Base-by-base conservation (phyloP, 2,329 filamentous ascomycete species). In the Sclerotinia spermophila region DNA sequence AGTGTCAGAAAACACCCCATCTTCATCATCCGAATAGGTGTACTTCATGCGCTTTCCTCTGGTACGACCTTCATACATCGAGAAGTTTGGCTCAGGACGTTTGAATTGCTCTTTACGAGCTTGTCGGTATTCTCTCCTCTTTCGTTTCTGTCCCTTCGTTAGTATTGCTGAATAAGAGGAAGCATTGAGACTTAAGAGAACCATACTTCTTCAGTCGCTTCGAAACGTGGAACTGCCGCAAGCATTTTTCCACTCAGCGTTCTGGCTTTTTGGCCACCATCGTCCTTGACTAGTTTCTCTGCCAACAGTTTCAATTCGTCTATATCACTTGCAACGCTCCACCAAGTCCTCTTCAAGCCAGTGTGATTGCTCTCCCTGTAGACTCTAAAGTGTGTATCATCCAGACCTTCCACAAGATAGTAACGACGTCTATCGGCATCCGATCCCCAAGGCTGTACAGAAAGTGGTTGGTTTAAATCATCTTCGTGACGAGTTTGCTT, bases 1-100 rank as follows among this genome's bases (percentile, higher is more conserved):
- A 76, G 90, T 86, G 78, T 90, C 87, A n/a, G 87, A 87, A 70
- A 84, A 86, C 24, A 90, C 88, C 48, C 90, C 77, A n/a, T 80
- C 90, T 75, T 96, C 93, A 35, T 96, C 93, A 67, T 97, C 94
- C 0, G 94, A 96, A 79, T 92, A 99, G 0, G 93, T 99, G 79
- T 99, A 99, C 81, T 94, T 96, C 82, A 97, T 92, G 72, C 95
- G 92, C 84, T 99, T 98, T 70, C 96, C 96, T 71, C 96, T 89
- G 7, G 96, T 99, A 68, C 96, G 92, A 65, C 96, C 96, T 82
- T 99, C 96, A 80, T 99, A 99, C 71, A 97, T 84, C 1, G 94
- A 97, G 79, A 95, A 96, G 6, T 94, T 94, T 15, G 92, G 90
- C 76, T 97, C 94, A 8, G 94, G 93, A 7, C 94, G 89, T 75